phyloP scores from a whole-genome alignment of 2,329 filamentous ascomycete species.

The Fusarium pseudograminearum region DNA sequence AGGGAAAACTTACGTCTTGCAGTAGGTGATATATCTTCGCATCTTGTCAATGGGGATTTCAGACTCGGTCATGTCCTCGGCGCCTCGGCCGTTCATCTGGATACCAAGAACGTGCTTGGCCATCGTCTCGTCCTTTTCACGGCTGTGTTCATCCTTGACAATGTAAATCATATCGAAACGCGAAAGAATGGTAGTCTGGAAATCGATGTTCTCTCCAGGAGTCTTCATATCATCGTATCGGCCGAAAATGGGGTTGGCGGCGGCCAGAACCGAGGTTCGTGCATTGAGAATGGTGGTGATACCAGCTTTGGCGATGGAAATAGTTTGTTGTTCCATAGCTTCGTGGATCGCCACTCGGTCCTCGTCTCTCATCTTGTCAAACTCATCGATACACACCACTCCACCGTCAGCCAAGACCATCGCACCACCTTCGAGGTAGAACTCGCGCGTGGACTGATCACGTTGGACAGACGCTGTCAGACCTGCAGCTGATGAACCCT shows the following conservation, averaged over 20 bases:
- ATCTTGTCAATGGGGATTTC: conserved; percentile 97
- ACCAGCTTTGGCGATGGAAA: conserved; percentile 97
- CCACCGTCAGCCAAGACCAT: conserved; percentile 98
- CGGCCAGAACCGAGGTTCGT: conserved; percentile 92
- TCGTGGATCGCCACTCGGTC: conserved; percentile 98
- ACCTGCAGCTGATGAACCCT: conserved; percentile 97
- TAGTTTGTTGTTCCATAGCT: conserved; percentile 99
- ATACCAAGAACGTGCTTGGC: conserved; percentile 98
- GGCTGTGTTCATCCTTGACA: conserved; percentile 93
- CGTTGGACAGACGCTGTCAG: conserved; percentile 96
- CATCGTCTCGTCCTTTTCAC: conserved; percentile 89
- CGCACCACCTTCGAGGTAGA: conserved; percentile 96
- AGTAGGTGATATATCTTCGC: conserved; percentile 97
- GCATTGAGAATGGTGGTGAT: conserved; percentile 99
- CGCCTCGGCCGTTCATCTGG: conserved; percentile 89
- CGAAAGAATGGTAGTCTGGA: conserved; percentile 97
- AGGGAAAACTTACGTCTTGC: conserved; percentile 79
- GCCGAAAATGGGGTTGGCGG: conserved; percentile 97
- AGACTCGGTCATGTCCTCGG: conserved; percentile 84
- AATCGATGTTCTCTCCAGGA: conserved; percentile 98
- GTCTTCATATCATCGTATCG: conserved; percentile 98
- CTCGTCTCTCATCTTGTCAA: conserved; percentile 99
- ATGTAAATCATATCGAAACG: conserved; percentile 99
- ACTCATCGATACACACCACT: conserved; percentile 98
- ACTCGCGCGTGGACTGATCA: conserved; percentile 91